Percentiles rank a stretch among this genome's conserved stretches.
Conservation (phyloP, 192 early-diverging fungal species). For the Lunasporangiospora selenospora region DNA sequence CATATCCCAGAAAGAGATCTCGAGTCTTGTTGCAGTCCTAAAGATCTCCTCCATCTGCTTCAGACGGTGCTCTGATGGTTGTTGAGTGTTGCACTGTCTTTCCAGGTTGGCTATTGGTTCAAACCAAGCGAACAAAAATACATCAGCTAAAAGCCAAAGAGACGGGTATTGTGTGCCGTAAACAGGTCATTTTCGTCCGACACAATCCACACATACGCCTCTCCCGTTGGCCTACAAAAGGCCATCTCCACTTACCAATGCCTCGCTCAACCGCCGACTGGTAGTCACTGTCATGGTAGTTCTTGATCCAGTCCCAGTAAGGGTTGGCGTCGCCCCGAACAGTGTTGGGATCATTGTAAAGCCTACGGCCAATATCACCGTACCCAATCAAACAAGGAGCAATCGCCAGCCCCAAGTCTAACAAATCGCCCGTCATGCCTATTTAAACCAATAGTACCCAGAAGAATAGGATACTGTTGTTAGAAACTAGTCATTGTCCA, state of each 20-base stretch:
- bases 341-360: slow-evolving; percentile 70
- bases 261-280: slow-evolving; percentile 69
- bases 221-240: too few species aligned
- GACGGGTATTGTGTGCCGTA: too few species aligned
- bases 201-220: too few species aligned
- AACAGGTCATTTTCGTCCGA: too few species aligned
- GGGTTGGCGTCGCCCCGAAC: slow-evolving; percentile 75
- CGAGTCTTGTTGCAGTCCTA: slow-evolving; percentile 70
- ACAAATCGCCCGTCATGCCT: slow-evolving; percentile 67
- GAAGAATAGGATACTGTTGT: not conserved
- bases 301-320: slow-evolving; percentile 84
- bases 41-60: slow-evolving; percentile 71
- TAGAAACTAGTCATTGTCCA: too few species aligned
- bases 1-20: slow-evolving; percentile 82
- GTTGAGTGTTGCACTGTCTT: slow-evolving; percentile 53
- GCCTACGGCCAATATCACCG: slow-evolving; percentile 72
- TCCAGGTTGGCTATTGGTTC: slow-evolving; percentile 68
- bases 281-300: slow-evolving; percentile 71
- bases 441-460: too few species aligned
- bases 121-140: too few species aligned
- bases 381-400: slow-evolving; percentile 87
- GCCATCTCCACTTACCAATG: slow-evolving; percentile 49
- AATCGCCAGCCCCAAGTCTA: slow-evolving; percentile 84
- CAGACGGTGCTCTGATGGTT: slow-evolving; percentile 61
- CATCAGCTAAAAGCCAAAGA: too few species aligned